Evolutionary conservation across 208 protist genomes (phyloP), one percentile per base, ranked within the genome.

Genomic region (Wallacemonas sp.): DNA sequence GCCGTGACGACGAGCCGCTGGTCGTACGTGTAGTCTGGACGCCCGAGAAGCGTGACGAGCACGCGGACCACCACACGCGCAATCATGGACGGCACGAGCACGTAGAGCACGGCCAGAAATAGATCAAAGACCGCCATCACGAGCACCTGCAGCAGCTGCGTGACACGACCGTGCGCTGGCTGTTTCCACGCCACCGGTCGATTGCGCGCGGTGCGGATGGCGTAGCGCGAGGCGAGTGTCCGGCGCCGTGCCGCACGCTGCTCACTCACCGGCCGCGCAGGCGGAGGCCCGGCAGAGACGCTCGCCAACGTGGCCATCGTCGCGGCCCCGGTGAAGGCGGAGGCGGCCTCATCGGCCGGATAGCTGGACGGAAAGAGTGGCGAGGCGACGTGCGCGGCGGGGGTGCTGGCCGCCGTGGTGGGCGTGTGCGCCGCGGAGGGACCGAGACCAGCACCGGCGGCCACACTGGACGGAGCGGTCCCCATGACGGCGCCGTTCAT

Each of bases 1-100:
- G 72, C 70, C 23, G 61, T 77, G 0, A 65, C 44, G 5, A 74
- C 62, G 11, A 76, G 59, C 14, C 66, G 66, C 16, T 70, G 72
- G 63, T 84, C 70, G 67, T 77, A 79, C 1, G 55, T 72, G 76
- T 89, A 92, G 20, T 38, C 31, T 3, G 80, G 82, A 11, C 81
- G 64, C 16, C 70, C 54, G 2, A 59, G 28, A 12, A 78, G 22
- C 2, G 31, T 61, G 11, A 70, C 41, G 16, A 89, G 33, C 5
- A 74, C 57, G 36, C 49, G 52, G 1, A 92, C 28, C 2, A 85
- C n/a, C 57, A 38, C 67, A n/a, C 70, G 70, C 4, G 75, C 74
- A 7, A 89, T 22, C 23, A 57, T 72, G 18, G 25, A 14, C 22
- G 86, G 86, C 36, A 89, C 12, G 2, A 88, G 32, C 5, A 86